A percentile compares a stretch with the other conserved stretches of the same genome.
These are phyloP conservation scores for Przewalskia tangutica DNA, from an alignment of 257 asterid genomes.

Conservation along the genomic window DNA sequence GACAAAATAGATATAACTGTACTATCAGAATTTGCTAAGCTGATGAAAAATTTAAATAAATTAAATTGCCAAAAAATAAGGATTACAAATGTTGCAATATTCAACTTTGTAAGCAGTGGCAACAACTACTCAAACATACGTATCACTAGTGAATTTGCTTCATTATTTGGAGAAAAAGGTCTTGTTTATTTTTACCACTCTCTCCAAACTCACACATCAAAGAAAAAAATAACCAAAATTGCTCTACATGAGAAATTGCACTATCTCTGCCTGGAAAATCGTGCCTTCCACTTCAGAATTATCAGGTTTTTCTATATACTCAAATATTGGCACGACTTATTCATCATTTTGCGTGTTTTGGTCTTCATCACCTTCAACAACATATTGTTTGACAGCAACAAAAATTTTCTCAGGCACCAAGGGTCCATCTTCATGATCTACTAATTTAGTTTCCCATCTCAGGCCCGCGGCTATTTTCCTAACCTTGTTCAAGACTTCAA, in stretches of 20 bases:
- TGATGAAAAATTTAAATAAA: background rate
- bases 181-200: background rate
- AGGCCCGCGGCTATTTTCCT: slow-evolving; percentile 54
- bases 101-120: background rate
- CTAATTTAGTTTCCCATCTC: slow-evolving; percentile 73
- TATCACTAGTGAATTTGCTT: background rate
- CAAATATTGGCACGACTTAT: slow-evolving; percentile 10
- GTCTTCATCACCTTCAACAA: slow-evolving; percentile 37
- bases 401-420: slow-evolving; percentile 79
- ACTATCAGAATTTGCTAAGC: background rate
- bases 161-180: background rate
- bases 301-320: background rate
- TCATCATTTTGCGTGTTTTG: slow-evolving; percentile 28
- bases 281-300: background rate
- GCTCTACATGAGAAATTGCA: slow-evolving; percentile 6
- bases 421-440: slow-evolving; percentile 91
- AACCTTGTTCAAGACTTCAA: slow-evolving; percentile 64
- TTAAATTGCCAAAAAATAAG: background rate
- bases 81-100: background rate
- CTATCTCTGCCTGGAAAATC: background rate
- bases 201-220: slow-evolving; percentile 1
- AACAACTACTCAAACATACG: background rate
- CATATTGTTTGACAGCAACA: slow-evolving; percentile 55
- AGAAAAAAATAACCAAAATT: background rate
- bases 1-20: background rate